Conservation (phyloP, 106 monocot species). For the Iris macrosiphon region DNA sequence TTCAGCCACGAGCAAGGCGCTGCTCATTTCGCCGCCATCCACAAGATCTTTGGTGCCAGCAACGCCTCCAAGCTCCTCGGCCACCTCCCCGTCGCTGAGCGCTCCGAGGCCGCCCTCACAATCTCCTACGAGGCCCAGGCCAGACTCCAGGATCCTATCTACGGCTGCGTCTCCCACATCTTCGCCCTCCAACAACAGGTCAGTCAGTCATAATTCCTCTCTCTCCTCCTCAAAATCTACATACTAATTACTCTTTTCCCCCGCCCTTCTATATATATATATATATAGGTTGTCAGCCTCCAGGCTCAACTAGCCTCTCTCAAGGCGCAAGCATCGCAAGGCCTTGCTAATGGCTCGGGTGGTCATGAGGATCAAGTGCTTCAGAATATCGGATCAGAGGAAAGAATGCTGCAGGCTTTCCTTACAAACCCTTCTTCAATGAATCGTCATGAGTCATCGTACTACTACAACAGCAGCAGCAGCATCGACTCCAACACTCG, state of each 20-base stretch:
- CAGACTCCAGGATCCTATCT: conserved; percentile 62
- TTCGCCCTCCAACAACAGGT: conserved; percentile 48
- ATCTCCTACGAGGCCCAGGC: conserved; percentile 86
- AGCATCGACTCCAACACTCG: too few species aligned
- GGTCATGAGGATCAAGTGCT: too few species aligned
- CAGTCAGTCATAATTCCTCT: not conserved
- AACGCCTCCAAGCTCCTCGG: conserved; percentile 69
- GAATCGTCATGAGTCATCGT: too few species aligned
- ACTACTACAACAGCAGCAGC: too few species aligned
- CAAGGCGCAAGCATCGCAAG: conserved; percentile 20
- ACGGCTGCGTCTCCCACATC: conserved; percentile 45
- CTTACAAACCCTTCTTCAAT: too few species aligned
- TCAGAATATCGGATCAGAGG: too few species aligned
- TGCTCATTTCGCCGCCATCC: conserved; percentile 68
- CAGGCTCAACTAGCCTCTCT: conserved; percentile 44
- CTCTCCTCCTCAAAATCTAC: not conserved
- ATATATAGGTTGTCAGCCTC: conserved; percentile 30
- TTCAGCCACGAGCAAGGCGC: conserved; percentile 83
- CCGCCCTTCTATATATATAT: not conserved
- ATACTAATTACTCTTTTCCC: too few species aligned
- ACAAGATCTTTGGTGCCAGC: conserved; percentile 79
- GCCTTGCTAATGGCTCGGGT: not conserved
- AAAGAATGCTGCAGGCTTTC: too few species aligned
- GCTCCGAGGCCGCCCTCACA: conserved; percentile 70
- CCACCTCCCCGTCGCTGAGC: conserved; percentile 51